Evolutionary conservation across 768 basidiomycete species (phyloP).

Genomic region (Lentinula guzmanii): DNA sequence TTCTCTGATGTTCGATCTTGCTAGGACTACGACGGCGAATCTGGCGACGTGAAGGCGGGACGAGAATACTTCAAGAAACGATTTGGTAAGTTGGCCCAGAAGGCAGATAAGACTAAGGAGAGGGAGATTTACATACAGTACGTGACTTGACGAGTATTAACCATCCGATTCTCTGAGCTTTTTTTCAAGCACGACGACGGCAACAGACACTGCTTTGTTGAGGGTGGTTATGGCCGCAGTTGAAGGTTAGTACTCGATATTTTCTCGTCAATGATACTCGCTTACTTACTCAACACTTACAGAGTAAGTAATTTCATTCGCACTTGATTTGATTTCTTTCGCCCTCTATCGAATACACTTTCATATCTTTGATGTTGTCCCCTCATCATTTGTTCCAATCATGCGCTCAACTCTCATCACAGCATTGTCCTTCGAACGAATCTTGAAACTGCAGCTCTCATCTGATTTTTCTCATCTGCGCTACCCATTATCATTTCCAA

Average conservation of each 20-base stretch:
- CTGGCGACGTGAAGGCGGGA: constrained; percentile 66
- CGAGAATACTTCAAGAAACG: constrained; percentile 88
- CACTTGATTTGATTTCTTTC: constrained; percentile 13
- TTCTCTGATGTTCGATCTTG: too few relatives aligned
- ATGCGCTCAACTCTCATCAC: constrained; percentile 27
- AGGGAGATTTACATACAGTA: constrained; percentile 94
- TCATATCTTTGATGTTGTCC: constrained; percentile 9
- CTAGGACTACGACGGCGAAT: constrained; percentile 81
- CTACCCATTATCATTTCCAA: neutral
- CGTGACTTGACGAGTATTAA: constrained; percentile 24
- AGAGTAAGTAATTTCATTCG: constrained; percentile 58
- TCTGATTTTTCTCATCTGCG: constrained; percentile 29
- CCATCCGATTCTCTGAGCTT: constrained; percentile 8
- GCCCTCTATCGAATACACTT: constrained; percentile 15
- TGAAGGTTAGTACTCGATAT: constrained; percentile 58
- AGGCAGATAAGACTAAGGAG: constrained; percentile 78
- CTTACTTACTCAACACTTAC: constrained; percentile 13
- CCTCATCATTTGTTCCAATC: constrained; percentile 13
- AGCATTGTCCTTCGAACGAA: constrained; percentile 67
- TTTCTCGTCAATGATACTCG: constrained; percentile 5
- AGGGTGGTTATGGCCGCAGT: constrained; percentile 94
- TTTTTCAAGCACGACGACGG: constrained; percentile 68
- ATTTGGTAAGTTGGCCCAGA: constrained; percentile 77
- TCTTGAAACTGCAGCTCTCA: constrained; percentile 60
- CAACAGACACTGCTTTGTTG: constrained; percentile 84